These are phyloP conservation scores for Pneumocystis oryctolagi DNA, from an alignment of 1,139 yeast genomes.

Conservation along the genomic window DNA sequence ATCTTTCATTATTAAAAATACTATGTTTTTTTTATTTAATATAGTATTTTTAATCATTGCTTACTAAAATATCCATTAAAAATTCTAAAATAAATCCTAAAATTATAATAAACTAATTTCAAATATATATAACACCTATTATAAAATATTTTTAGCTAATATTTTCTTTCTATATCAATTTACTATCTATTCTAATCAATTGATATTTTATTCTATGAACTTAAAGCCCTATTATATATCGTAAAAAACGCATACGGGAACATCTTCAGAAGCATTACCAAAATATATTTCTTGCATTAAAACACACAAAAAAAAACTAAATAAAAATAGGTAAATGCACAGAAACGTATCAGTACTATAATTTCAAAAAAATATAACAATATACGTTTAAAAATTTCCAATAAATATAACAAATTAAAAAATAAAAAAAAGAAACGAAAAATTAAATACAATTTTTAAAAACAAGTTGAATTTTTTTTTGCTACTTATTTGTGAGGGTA, in stretches of 20 bases:
- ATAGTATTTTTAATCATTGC: background rate
- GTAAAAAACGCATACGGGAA: background rate
- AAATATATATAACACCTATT: background rate
- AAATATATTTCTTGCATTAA: background rate
- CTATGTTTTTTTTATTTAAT: background rate
- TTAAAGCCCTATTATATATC: background rate
- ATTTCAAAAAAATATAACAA: background rate
- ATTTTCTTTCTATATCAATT: background rate
- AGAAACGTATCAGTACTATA: background rate
- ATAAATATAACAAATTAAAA: background rate
- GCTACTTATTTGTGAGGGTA: background rate
- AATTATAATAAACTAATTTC: background rate
- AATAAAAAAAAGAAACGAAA: background rate
- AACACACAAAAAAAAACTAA: background rate
- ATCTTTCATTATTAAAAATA: too few relatives aligned
- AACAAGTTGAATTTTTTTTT: background rate
- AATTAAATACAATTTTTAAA: background rate
- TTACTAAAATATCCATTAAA: background rate
- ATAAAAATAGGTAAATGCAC: background rate
- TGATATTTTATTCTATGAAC: background rate
- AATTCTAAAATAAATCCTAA: background rate
- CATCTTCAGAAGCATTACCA: background rate
- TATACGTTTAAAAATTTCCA: background rate
- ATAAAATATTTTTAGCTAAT: background rate
- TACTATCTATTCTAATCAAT: background rate